Evolutionary conservation across 345 rosid species (phyloP).

Genomic region (Sisymbrium irio): DNA sequence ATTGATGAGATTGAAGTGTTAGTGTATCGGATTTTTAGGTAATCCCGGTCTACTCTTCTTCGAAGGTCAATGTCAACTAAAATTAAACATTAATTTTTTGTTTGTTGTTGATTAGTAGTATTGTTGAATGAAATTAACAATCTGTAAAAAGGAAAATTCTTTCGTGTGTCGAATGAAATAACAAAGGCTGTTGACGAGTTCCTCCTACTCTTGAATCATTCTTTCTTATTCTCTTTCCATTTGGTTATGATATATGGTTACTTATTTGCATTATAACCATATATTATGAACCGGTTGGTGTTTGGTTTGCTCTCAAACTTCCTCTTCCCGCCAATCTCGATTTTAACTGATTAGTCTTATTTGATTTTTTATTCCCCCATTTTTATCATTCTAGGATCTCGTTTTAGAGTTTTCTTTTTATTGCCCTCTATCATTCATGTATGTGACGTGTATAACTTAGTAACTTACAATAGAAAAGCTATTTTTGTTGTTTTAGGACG

Average conservation of each 20-base stretch:
- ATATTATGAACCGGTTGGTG: background rate
- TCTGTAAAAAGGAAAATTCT: background rate
- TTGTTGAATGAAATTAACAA: conserved; percentile 9
- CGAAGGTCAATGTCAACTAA: background rate
- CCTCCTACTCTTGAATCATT: background rate
- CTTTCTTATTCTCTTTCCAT: background rate
- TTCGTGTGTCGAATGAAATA: background rate
- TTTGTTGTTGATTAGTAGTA: background rate
- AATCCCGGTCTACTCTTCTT: background rate
- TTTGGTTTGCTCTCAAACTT: conserved; percentile 16
- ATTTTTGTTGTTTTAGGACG: background rate
- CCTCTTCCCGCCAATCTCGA: conserved; percentile 8
- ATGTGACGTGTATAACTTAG: background rate
- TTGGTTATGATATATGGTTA: background rate
- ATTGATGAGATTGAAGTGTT: background rate
- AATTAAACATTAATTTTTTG: background rate
- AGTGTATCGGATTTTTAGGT: background rate
- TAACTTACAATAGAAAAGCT: too few relatives aligned
- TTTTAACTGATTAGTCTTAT: background rate
- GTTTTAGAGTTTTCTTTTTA: background rate
- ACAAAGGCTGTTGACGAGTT: background rate
- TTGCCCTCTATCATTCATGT: background rate
- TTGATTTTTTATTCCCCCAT: too few relatives aligned
- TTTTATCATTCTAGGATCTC: background rate
- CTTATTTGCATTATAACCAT: background rate